phyloP scores from a whole-genome alignment of 257 asterid species.

The Forsythia viridissima region DNA sequence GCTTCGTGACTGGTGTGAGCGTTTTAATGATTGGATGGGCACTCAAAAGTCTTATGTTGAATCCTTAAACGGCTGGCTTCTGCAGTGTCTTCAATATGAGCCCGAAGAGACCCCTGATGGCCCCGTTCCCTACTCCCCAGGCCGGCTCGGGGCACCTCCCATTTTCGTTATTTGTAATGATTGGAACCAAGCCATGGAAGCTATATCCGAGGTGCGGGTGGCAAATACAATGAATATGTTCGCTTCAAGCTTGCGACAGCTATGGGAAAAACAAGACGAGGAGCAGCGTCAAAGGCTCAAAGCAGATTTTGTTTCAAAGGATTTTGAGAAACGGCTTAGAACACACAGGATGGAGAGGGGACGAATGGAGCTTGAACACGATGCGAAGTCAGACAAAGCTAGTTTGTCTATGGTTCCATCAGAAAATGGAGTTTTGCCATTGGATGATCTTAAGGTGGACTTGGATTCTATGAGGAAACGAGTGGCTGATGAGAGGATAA shows the following conservation, averaged over 20 bases:
- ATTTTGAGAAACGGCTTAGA: slow-evolving; percentile 53
- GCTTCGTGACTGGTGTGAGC: slow-evolving; percentile 75
- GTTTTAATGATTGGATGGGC: slow-evolving; percentile 74
- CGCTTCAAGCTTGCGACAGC: slow-evolving; percentile 63
- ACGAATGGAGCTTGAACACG: slow-evolving; percentile 35
- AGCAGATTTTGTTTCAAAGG: slow-evolving; percentile 69
- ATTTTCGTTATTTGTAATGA: slow-evolving; percentile 79
- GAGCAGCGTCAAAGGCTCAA: slow-evolving; percentile 81
- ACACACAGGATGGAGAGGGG: slow-evolving; percentile 40
- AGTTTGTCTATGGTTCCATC: slow-evolving; percentile 57
- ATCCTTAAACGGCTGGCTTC: slow-evolving; percentile 84
- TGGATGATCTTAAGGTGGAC: slow-evolving; percentile 82
- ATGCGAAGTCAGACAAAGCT: slow-evolving; percentile 38
- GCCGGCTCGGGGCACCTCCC: slow-evolving; percentile 87
- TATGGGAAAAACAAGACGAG: slow-evolving; percentile 85
- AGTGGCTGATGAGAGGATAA: slow-evolving; percentile 70
- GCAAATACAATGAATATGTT: slow-evolving; percentile 77
- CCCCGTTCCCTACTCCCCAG: slow-evolving; percentile 83
- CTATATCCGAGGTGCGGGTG: slow-evolving; percentile 66
- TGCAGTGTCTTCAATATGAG: slow-evolving; percentile 64
- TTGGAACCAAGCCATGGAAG: slow-evolving; percentile 89
- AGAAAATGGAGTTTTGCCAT: slow-evolving; percentile 55
- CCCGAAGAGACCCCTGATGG: slow-evolving; percentile 83
- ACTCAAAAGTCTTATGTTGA: slow-evolving; percentile 74
- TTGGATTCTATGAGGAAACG: slow-evolving; percentile 67